Evolutionary conservation across 371 early-diverging fungal species (phyloP).

Genomic region (Neoconidiobolus thromboides): DNA sequence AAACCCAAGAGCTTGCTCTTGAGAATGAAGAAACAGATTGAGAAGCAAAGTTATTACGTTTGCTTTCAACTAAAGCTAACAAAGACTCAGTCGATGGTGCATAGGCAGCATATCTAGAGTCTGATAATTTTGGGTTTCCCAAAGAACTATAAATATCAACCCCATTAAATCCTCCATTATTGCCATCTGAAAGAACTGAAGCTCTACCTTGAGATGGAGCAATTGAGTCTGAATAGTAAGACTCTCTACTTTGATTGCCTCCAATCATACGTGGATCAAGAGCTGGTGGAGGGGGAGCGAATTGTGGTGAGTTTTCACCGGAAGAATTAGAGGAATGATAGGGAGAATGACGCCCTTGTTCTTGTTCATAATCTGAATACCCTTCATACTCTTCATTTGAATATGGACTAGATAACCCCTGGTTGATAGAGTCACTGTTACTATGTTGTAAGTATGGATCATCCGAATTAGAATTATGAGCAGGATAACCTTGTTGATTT

Average conservation of each 20-base stretch:
- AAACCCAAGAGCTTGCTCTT: conserved; percentile 21
- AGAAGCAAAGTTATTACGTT: conserved; percentile 17
- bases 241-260: not conserved
- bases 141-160: conserved; percentile 38
- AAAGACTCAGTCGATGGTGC: conserved; percentile 57
- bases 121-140: conserved; percentile 25
- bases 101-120: conserved; percentile 47
- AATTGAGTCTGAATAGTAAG: not conserved
- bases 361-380: not conserved
- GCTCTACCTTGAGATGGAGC: conserved; percentile 28
- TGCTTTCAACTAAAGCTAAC: conserved; percentile 46
- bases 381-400: not conserved
- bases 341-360: conserved; percentile 19
- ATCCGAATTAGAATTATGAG: not conserved
- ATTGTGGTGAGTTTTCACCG: conserved; percentile 5
- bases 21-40: conserved; percentile 1
- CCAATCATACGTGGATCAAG: not conserved
- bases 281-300: conserved; percentile 20
- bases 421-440: not conserved
- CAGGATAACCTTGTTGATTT: not conserved
- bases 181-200: conserved; percentile 14
- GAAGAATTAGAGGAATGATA: conserved; percentile 4
- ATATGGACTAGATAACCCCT: not conserved
- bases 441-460: not conserved
- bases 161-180: conserved; percentile 14